Evolutionary conservation across 345 rosid genomes (phyloP), one percentile per base, ranked within the genome.

Genomic region (Salix suchowensis): DNA sequence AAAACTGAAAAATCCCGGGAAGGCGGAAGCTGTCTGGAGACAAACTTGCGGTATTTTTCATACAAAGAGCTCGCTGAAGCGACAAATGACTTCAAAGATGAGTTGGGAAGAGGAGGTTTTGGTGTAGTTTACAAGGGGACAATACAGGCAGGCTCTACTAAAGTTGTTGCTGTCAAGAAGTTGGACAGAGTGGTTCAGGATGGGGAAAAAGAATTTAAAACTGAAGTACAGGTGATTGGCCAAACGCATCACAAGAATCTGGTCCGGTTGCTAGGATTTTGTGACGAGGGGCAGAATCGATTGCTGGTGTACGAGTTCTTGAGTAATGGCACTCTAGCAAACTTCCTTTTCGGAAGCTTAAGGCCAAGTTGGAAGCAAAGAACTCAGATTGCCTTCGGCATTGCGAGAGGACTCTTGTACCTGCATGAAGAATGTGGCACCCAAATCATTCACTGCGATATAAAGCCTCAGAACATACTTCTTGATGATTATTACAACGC

Each of bases 231-330:
- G 28, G 80, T 81, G 14, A 84, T 86, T 37, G 82, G 85, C 50
- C 62, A 68, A 44, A 87, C 87, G 12, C 81, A 87, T 66, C 89
- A 81, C 82, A 86, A 61, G 81, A 86, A 88, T 62, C 52, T 88
- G n/a, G 88, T 83, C 21, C 67, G 64, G 46, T 74, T 86, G 30
- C 74, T 75, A 18, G 89, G 89, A 34, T 84, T 74, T 78, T 80
- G 87, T 79, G 73, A 74, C 3, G 84, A 86, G 67, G 82, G 75
- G 15, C 76, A 75, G 62, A 73, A 82, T 28, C 76, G 88, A 15
- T 74, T 80, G 42, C 74, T 86, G 44, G 85, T 86, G 19, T 83
- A 86, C 55, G 85, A 82, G 68, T 82, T 67, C 74, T 61, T 82
- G 86, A 81, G 78, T 65, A 81, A 79, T 73, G 84, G 86, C 2